Evolutionary conservation across 768 basidiomycete genomes (phyloP).

Genomic region (Gloeophyllum trabeum): DNA sequence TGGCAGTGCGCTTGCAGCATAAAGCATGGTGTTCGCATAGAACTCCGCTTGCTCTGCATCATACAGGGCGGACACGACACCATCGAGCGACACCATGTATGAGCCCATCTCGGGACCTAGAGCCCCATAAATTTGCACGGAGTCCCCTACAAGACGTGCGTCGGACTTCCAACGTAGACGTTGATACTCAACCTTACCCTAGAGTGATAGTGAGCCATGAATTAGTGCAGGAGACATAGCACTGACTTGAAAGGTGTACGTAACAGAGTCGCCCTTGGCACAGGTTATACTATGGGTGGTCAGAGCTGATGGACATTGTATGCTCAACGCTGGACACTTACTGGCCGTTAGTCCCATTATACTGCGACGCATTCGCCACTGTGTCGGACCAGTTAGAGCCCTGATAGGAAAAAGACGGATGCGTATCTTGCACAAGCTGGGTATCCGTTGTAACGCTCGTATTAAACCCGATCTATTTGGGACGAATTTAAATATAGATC

Average conservation of each 20-base stretch:
- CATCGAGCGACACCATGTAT: neutral
- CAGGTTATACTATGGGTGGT: neutral
- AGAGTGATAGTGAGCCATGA: neutral
- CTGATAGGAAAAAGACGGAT: neutral
- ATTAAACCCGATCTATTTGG: neutral
- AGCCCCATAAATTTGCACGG: neutral
- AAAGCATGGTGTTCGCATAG: neutral
- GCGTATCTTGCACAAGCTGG: neutral
- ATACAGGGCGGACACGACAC: neutral
- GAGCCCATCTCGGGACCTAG: neutral
- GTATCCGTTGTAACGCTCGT: neutral
- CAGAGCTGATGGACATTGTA: neutral
- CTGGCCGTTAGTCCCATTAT: neutral
- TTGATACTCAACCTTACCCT: neutral
- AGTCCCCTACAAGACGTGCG: neutral
- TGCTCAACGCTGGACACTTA: neutral
- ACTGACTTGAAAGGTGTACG: neutral
- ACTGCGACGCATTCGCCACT: neutral
- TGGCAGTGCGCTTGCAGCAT: too few species aligned
- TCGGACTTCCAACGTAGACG: neutral
- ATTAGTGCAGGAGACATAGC: neutral
- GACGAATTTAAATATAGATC: neutral
- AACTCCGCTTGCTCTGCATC: neutral
- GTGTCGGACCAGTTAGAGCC: neutral
- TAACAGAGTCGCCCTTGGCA: neutral